phyloP scores from a whole-genome alignment of 176 grass and related monocot species.

The Musa acuminata region DNA sequence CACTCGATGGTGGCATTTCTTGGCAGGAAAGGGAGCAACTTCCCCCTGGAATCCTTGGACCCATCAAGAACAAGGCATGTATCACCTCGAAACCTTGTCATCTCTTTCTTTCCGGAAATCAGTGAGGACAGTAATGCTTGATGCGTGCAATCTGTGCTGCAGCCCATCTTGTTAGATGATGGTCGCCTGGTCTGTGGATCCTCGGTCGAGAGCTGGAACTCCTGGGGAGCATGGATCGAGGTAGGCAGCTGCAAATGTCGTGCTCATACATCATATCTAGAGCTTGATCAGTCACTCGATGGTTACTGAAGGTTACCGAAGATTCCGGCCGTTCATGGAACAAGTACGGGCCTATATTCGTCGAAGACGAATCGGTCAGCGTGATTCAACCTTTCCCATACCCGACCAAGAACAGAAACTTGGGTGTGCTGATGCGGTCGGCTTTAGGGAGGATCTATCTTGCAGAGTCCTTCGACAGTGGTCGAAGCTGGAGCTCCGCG shows the following conservation, averaged over 20 bases:
- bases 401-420: conserved; percentile 4
- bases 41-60: conserved; percentile 31
- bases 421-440: conserved; percentile 23
- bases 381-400: conserved; percentile 37
- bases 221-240: conserved; percentile 35
- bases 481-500: conserved; percentile 26
- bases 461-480: conserved; percentile 33
- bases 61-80: conserved; percentile 31
- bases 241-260: neutral
- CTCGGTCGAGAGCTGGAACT: conserved; percentile 41
- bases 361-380: conserved; percentile 24
- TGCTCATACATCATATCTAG: neutral
- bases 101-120: no score
- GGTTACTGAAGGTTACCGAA: conserved; percentile 20
- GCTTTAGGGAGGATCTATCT: conserved; percentile 20
- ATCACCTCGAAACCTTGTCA: neutral
- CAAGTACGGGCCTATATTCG: conserved; percentile 25
- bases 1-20: conserved; percentile 24
- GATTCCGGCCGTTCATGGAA: conserved; percentile 32
- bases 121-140: no score
- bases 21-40: conserved; percentile 26
- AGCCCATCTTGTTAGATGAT: conserved; percentile 21
- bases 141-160: neutral
- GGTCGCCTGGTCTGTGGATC: conserved; percentile 26
- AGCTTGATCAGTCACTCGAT: neutral